phyloP scores from a whole-genome alignment of 768 basidiomycete species.

The Naganishia vaughanmartiniae region DNA sequence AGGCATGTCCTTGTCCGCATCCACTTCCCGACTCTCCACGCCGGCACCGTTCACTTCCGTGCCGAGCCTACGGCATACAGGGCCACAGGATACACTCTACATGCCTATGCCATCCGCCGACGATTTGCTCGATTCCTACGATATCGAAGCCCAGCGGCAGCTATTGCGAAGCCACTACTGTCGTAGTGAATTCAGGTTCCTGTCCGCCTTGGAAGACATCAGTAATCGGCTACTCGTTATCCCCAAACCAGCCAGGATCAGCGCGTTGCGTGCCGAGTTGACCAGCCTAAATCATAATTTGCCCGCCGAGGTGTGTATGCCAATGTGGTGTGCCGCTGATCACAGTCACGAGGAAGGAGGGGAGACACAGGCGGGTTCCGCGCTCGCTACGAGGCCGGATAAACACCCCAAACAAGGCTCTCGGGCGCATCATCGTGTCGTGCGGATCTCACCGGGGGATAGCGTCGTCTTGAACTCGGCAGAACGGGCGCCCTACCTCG shows the following conservation, averaged over 20 bases:
- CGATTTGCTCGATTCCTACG: conserved; percentile 68
- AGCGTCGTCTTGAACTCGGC: conserved; percentile 97
- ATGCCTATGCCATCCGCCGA: conserved; percentile 39
- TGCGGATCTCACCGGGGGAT: conserved; percentile 95
- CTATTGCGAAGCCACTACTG: conserved; percentile 82
- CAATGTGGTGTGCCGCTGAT: conserved; percentile 54
- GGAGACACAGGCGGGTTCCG: conserved; percentile 44
- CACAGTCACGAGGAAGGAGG: conserved; percentile 53
- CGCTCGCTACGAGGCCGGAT: conserved; percentile 61
- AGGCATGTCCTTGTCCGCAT: conserved; percentile 23
- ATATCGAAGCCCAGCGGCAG: conserved; percentile 64
- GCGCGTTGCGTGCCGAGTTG: conserved; percentile 91
- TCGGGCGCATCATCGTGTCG: conserved; percentile 85
- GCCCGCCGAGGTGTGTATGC: conserved; percentile 78
- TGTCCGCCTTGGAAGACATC: conserved; percentile 84
- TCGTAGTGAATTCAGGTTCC: conserved; percentile 85
- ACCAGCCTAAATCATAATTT: conserved; percentile 93
- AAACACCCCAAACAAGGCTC: conserved; percentile 54
- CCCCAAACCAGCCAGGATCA: conserved; percentile 88
- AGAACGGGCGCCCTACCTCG: conserved; percentile 87
- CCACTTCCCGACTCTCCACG: conserved; percentile 7
- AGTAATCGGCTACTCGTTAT: conserved; percentile 86
- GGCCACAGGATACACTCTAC: not conserved
- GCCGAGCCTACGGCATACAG: conserved; percentile 3
- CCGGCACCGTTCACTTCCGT: conserved; percentile 22